Base-by-base conservation (phyloP, 1,284 basidiomycete genomes). In the Austroboletus novae-zelandiae region DNA sequence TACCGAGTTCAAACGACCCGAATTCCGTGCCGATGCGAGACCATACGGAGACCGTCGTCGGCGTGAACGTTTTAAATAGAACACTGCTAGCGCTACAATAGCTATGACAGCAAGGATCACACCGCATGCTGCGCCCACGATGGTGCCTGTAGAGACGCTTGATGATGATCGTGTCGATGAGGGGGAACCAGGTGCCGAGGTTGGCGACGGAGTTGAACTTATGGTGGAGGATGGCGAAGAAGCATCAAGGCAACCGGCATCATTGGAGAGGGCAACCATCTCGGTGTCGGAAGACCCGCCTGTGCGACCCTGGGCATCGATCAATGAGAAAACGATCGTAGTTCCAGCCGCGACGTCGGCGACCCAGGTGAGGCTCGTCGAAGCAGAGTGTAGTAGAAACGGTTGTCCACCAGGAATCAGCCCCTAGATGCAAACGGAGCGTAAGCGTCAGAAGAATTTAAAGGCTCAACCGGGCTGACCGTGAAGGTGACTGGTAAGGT, bases 321-420 rank as follows among this genome's bases (percentile, higher is more conserved):
- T 68, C 78, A 89, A 75, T 40, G 78, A 59, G 49, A 89, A 88
- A 10, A 88, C 53, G 41, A 89, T 61, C 4, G 72, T 72, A 1
- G 83, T 88, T 4, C 82, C 83, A 13, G 76, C 73, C n/a, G 72
- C 71, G 13, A 84, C 74, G 65, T 84, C 71, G 8, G 77, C 75
- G 15, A 55, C 68, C 88, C 89, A 91, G 13, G 71, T 62, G 57
- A 73, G 88, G 3, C 68, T 71, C 3, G 68, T 59, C 1, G 47
- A 48, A 1, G 78, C 74, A 34, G 83, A 75, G 17, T 69, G 57
- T 14, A 89, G 53, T n/a, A 71, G 50, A 9, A 70, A 59, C 5
- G 73, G 58, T 18, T 73, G 67, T 13, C 88, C 88, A 15, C 78
- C 78, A 13, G 87, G 87, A 50, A 91, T 78, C 18, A 87, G 58